A percentile compares a stretch with the other conserved stretches of the same genome.
Conservation (phyloP, 2,329 filamentous ascomycete genomes). For the Sordariomycetes sp. region DNA sequence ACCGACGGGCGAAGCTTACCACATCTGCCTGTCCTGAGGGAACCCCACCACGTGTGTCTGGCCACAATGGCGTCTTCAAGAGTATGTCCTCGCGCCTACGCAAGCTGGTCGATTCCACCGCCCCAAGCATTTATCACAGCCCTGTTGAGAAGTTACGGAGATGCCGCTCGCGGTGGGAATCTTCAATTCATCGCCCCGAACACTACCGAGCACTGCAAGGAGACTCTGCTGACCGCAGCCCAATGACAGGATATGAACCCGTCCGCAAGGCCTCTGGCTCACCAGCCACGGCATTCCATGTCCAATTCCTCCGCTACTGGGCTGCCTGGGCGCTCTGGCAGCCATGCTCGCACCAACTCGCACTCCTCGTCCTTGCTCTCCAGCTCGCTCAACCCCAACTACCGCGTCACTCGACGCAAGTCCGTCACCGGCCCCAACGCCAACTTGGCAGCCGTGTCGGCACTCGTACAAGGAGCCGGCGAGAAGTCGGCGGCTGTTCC, state of each 20-base stretch:
- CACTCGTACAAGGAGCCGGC: constrained; percentile 63
- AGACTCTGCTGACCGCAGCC: constrained; percentile 2
- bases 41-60: constrained; percentile 16
- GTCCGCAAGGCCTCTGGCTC: constrained; percentile 57
- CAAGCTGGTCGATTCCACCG: too few species aligned
- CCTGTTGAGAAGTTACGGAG: too few species aligned
- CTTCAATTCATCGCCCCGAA: too few species aligned
- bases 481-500: constrained; percentile 40
- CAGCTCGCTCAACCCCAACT: constrained; percentile 66
- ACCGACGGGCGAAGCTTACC: too few species aligned
- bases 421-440: constrained; percentile 71
- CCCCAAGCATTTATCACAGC: background rate
- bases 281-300: constrained; percentile 50
- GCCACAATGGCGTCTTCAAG: constrained; percentile 53
- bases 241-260: constrained; percentile 50
- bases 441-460: constrained; percentile 68
- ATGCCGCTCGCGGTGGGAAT: too few species aligned
- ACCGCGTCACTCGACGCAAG: constrained; percentile 87
- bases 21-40: constrained; percentile 8
- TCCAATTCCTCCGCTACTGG: constrained; percentile 49
- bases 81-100: constrained; percentile 28
- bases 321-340: constrained; percentile 48
- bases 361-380: constrained; percentile 81
- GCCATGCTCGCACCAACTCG: constrained; percentile 69
- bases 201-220: too few species aligned